Evolutionary conservation across 2,329 filamentous ascomycete species (phyloP).

Genomic region (Aspergillus pseudonomiae): DNA sequence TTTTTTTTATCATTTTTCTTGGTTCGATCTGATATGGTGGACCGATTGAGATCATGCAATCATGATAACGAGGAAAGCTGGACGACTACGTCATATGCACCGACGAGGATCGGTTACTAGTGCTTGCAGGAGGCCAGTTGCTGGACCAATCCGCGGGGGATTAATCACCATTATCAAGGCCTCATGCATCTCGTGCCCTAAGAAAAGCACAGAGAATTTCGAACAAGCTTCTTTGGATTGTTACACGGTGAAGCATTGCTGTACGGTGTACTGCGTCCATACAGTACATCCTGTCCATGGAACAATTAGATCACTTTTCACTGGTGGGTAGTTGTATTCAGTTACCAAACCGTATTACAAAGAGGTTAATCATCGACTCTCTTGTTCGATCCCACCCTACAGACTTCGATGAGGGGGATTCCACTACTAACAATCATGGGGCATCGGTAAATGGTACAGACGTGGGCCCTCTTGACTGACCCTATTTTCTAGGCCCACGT

Average conservation of each 20-base stretch:
- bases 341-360: conserved; percentile 2
- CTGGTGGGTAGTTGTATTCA: not conserved
- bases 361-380: not conserved
- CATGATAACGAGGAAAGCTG: not conserved
- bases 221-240: conserved; percentile 1
- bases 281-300: not conserved
- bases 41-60: not conserved
- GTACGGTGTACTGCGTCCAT: no score
- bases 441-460: not conserved
- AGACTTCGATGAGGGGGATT: not conserved
- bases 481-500: not conserved
- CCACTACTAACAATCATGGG: not conserved
- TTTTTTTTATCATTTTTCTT: not conserved
- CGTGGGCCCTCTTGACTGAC: not conserved
- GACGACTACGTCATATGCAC: not conserved
- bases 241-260: not conserved
- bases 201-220: no score
- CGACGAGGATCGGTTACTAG: not conserved
- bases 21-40: conserved; percentile 1
- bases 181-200: not conserved
- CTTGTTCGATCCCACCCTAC: not conserved
- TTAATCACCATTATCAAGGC: not conserved
- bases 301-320: not conserved
- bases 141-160: not conserved
- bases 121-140: not conserved